Evolutionary conservation across 1,139 yeast species (phyloP), one percentile per base, ranked within the genome.

Genomic region (Insectozyma bohioensis): DNA sequence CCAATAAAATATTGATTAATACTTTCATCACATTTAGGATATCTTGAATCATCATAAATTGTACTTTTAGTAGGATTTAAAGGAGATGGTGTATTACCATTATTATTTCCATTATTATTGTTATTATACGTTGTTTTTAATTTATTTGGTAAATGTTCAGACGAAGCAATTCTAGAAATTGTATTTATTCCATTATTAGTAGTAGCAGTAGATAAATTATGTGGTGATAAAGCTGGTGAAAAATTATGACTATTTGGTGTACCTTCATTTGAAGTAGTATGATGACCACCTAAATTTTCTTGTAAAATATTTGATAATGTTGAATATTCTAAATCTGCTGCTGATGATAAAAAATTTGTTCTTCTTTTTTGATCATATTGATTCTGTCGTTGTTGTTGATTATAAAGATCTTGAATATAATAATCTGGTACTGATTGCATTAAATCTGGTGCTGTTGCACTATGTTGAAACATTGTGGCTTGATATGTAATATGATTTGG

Each of bases 241-340:
- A 62, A 39, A 15, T 52, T 52, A 12, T 53, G 47, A 6, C 72
- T 63, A 31, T 47, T 58, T 5, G 75, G 74, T 0, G 75, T 65
- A 3, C 67, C 69, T 40, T 65, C 74, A 26, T 58, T 61, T 13
- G 70, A 61, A 1, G 71, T 61, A 8, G 58, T 43, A 26, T 51
- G 63, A 34, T 52, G 56, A 37, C 49, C 42, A 37, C 51, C 42
- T 35, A 63, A 54, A 37, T 72, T 78, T 40, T 78, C 81, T 33
- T 72, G 80, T 22, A 84, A 70, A 33, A 86, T 84, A 42, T 73
- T 78, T n/a, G 94, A 82, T 25, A 87, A 59, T 2, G 86, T 80
- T 4, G 86, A 72, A 49, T 86, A 85, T 49, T 87, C 96, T 42
- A 81, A 64, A 49, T 84, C 85, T 0, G 92, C 90, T 0, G 95